These are phyloP conservation scores for Podospora sp. DNA, from an alignment of 495 filamentous ascomycete species.

Conservation along the genomic window DNA sequence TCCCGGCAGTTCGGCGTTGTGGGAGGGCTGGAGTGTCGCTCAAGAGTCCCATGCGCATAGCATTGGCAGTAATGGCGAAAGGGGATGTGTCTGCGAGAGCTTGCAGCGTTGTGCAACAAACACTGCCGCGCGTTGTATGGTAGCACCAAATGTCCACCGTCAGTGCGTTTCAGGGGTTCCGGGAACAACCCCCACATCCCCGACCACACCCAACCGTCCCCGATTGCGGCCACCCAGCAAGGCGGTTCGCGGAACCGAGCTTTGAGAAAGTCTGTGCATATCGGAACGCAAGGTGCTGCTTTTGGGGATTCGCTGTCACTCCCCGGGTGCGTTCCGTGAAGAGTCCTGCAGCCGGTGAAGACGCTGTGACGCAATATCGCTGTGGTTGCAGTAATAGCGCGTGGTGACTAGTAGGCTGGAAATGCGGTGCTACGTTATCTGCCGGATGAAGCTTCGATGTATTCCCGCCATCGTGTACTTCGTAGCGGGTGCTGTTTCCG, in stretches of 20 bases:
- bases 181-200: not conserved
- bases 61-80: not conserved
- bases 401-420: too few relatives aligned
- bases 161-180: not conserved
- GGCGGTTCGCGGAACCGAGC: not conserved
- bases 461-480: too few relatives aligned
- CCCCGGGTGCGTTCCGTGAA: not conserved
- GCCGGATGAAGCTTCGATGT: too few relatives aligned
- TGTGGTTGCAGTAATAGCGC: not conserved
- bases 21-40: not conserved
- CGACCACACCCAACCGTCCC: not conserved
- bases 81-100: not conserved
- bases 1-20: not conserved
- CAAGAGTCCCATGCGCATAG: not conserved
- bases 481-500: too few relatives aligned
- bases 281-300: not conserved
- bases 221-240: not conserved
- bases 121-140: not conserved
- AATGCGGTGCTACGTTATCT: too few relatives aligned
- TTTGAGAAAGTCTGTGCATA: not conserved
- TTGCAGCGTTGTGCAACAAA: not conserved
- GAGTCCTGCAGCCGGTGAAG: not conserved
- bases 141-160: not conserved
- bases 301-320: not conserved
- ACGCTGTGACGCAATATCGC: not conserved